Conservation (phyloP, 164 flowering plant genomes). For the Magnolia changhungtana region DNA sequence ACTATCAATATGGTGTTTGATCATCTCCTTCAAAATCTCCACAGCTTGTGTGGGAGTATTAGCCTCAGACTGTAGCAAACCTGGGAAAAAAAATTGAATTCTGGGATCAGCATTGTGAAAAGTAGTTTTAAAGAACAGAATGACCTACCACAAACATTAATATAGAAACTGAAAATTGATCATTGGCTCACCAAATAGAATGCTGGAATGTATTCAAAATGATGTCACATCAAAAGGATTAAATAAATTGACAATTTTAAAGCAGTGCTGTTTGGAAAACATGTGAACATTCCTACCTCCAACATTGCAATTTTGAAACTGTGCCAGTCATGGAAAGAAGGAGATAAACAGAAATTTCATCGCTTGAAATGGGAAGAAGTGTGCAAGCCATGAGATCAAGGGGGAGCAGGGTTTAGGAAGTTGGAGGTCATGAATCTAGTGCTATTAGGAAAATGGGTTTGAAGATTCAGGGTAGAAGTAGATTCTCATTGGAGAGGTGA, state of each 20-base stretch:
- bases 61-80: constrained; percentile 43
- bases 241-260: neutral
- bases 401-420: too few relatives aligned
- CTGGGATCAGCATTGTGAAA: neutral
- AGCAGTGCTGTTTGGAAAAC: neutral
- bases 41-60: constrained; percentile 48
- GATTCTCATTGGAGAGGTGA: too few relatives aligned
- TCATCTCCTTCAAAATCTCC: constrained; percentile 49
- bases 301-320: too few relatives aligned
- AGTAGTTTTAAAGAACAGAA: neutral
- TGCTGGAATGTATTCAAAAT: neutral
- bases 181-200: neutral
- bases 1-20: constrained; percentile 38
- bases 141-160: neutral
- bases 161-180: neutral
- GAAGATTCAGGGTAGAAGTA: too few relatives aligned
- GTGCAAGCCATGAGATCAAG: too few relatives aligned
- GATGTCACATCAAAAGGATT: neutral
- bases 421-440: too few relatives aligned
- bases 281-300: too few relatives aligned
- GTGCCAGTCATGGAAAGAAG: too few relatives aligned
- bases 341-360: too few relatives aligned
- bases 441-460: too few relatives aligned
- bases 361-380: too few relatives aligned
- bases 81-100: constrained; percentile 24